Percentiles rank a stretch among this genome's conserved stretches.
phyloP scores from a whole-genome alignment of 2,329 filamentous ascomycete species.

The Eurotiales sp. region DNA sequence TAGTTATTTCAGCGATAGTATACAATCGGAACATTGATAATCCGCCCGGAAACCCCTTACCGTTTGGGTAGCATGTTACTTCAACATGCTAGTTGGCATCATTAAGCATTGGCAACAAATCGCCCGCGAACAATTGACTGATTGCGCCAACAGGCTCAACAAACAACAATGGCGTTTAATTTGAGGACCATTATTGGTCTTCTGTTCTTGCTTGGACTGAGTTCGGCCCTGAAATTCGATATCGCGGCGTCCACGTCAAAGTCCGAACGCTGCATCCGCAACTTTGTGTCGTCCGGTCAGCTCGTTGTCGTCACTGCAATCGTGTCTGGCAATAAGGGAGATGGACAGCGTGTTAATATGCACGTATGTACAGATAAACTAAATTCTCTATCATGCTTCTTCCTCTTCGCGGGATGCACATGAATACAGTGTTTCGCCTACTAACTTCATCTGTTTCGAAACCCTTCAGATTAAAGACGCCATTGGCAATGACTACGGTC shows the following conservation, averaged over 20 bases:
- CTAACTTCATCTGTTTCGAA: too few relatives aligned
- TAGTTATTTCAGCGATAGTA: background rate
- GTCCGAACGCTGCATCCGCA: conserved; percentile 83
- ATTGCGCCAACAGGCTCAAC: background rate
- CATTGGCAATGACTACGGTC: conserved; percentile 92
- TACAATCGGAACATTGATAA: conserved; percentile 28
- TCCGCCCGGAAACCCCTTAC: conserved; percentile 24
- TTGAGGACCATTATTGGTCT: conserved; percentile 30
- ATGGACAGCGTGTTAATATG: conserved; percentile 92
- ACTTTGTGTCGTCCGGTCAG: conserved; percentile 89
- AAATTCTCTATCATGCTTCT: too few relatives aligned
- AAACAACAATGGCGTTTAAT: conserved; percentile 29
- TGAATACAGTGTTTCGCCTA: too few relatives aligned
- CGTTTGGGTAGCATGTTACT: conserved; percentile 11
- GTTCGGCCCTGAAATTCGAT: conserved; percentile 85
- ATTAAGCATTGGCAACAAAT: background rate
- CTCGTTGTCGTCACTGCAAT: conserved; percentile 93
- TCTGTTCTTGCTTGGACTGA: conserved; percentile 31
- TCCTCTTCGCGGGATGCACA: too few relatives aligned
- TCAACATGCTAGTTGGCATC: conserved; percentile 14
- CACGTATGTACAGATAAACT: conserved; percentile 59
- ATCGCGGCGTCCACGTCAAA: conserved; percentile 67
- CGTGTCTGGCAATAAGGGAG: conserved; percentile 77
- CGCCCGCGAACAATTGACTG: background rate
- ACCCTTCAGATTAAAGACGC: conserved; percentile 86